Evolutionary conservation across 148 eudicot species (phyloP).

Genomic region (Rhododendron simsii): DNA sequence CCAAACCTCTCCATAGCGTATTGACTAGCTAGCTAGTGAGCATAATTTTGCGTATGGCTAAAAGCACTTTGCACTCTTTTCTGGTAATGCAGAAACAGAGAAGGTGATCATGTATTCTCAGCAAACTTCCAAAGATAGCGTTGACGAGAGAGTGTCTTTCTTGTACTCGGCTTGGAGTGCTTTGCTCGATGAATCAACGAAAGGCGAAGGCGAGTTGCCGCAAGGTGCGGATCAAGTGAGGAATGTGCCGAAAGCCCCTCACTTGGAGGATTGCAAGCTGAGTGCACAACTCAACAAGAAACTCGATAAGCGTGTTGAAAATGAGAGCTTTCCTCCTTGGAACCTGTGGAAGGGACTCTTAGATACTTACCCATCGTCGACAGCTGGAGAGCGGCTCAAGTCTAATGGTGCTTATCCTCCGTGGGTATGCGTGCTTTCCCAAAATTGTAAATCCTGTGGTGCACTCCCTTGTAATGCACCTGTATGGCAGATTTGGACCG

Average conservation of each 20-base stretch:
- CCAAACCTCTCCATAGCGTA: too few species aligned
- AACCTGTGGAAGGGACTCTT: constrained; percentile 80
- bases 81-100: background rate
- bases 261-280: constrained; percentile 67
- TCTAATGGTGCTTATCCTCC: constrained; percentile 87
- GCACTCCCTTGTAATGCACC: too few species aligned
- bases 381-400: constrained; percentile 35
- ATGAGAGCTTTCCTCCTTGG: constrained; percentile 75
- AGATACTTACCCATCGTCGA: constrained; percentile 32
- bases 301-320: constrained; percentile 50
- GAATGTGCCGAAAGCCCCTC: constrained; percentile 70
- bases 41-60: background rate
- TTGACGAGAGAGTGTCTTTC: constrained; percentile 32
- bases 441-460: too few species aligned
- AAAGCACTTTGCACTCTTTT: background rate
- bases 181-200: constrained; percentile 28
- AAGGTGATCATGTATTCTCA: background rate
- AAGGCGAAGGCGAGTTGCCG: constrained; percentile 3
- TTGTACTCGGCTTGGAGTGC: constrained; percentile 65
- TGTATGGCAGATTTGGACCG: too few species aligned
- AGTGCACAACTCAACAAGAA: constrained; percentile 36
- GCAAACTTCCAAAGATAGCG: too few species aligned
- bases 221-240: background rate
- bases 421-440: constrained; percentile 30
- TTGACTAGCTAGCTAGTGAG: too few species aligned